Evolutionary conservation across 2,329 filamentous ascomycete species (phyloP).

Genomic region (Fusarium sp.): DNA sequence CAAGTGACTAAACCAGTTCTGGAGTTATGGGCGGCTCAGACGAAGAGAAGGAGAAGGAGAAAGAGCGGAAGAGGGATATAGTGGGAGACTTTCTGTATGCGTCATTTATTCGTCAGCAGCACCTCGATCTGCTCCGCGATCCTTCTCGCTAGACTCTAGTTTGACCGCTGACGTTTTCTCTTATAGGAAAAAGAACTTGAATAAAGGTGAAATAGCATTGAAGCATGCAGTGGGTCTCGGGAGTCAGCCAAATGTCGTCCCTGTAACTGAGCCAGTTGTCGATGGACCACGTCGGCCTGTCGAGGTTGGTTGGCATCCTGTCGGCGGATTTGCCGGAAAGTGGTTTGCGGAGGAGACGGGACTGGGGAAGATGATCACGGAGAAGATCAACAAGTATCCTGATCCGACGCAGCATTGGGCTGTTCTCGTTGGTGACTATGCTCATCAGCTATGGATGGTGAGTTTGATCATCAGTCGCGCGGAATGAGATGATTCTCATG

Average conservation of each 20-base stretch:
- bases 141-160: not conserved
- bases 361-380: constrained; percentile 63
- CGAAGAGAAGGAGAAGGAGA: constrained; percentile 25
- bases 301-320: constrained; percentile 66
- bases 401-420: constrained; percentile 70
- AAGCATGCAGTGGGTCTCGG: constrained; percentile 49
- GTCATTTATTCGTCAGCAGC: constrained; percentile 21
- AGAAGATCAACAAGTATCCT: constrained; percentile 61
- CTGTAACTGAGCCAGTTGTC: constrained; percentile 39
- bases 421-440: constrained; percentile 63
- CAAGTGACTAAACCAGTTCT: not conserved
- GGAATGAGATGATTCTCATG: not conserved
- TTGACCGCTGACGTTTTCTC: not conserved
- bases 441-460: constrained; percentile 68
- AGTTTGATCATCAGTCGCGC: not conserved
- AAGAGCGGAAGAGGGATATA: constrained; percentile 45
- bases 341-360: constrained; percentile 66
- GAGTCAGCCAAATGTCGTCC: constrained; percentile 44
- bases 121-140: not conserved
- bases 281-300: constrained; percentile 50
- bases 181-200: constrained; percentile 44
- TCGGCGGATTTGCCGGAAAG: constrained; percentile 63
- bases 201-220: constrained; percentile 47
- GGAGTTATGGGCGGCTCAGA: constrained; percentile 12
- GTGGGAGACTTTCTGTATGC: constrained; percentile 46